Percentiles rank a stretch among this genome's conserved stretches.
phyloP scores from a whole-genome alignment of 495 filamentous ascomycete genomes.

The Cercophora scortea region DNA sequence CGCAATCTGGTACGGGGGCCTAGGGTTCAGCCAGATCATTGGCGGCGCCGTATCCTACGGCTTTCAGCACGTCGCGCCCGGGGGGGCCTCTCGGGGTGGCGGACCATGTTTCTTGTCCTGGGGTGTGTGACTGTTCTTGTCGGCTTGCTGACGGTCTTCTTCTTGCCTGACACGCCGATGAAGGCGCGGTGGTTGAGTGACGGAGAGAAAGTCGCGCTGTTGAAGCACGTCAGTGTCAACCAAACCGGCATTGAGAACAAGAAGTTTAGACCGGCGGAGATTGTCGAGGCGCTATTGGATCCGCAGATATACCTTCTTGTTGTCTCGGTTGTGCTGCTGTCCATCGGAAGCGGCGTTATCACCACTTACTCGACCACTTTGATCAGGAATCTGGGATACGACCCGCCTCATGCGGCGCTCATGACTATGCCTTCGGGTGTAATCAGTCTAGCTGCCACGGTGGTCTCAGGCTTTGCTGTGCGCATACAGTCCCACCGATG shows the following conservation, averaged over 20 bases:
- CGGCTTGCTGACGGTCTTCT: slow-evolving; percentile 31
- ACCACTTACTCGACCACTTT: slow-evolving; percentile 55
- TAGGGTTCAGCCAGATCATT: slow-evolving; percentile 55
- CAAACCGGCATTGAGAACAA: slow-evolving; percentile 45
- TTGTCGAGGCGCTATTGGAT: slow-evolving; percentile 27
- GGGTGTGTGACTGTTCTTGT: slow-evolving; percentile 47
- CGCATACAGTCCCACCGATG: slow-evolving; percentile 26
- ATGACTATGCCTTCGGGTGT: slow-evolving; percentile 53
- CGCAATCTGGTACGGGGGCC: slow-evolving; percentile 56
- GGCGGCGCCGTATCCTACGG: slow-evolving; percentile 54
- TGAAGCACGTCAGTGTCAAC: slow-evolving; percentile 29
- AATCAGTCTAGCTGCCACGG: slow-evolving; percentile 46
- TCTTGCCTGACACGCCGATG: slow-evolving; percentile 48
- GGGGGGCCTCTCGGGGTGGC: slow-evolving; percentile 47
- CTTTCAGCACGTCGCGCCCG: slow-evolving; percentile 46
- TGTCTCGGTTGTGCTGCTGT: slow-evolving; percentile 22
- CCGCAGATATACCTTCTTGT: slow-evolving; percentile 26
- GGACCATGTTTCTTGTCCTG: slow-evolving; percentile 53
- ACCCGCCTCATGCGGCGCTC: slow-evolving; percentile 43
- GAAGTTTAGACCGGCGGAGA: slow-evolving; percentile 16
- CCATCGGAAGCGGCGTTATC: slow-evolving; percentile 52
- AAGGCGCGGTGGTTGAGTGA: slow-evolving; percentile 42
- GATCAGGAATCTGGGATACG: slow-evolving; percentile 50
- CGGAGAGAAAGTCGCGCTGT: slow-evolving; percentile 36
- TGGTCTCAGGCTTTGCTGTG: slow-evolving; percentile 41